These are phyloP conservation scores for Trichoderma erinaceum DNA, from an alignment of 495 filamentous ascomycete species.

Conservation along the genomic window DNA sequence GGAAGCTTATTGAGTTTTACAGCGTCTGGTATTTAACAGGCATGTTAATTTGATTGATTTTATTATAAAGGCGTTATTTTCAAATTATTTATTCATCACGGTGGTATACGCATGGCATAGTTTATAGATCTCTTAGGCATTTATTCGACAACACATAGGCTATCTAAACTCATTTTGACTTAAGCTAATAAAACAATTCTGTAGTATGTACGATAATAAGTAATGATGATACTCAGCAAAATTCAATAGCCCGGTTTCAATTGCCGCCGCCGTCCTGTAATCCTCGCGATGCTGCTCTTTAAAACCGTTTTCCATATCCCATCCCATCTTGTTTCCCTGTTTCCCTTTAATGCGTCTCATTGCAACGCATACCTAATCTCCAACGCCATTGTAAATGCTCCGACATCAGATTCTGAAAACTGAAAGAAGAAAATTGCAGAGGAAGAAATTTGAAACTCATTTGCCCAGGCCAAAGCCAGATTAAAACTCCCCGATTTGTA, in stretches of 20 bases:
- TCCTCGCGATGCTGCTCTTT: neutral
- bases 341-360: neutral
- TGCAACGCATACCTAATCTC: neutral
- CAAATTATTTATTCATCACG: neutral
- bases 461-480: no score
- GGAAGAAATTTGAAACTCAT: neutral
- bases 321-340: neutral
- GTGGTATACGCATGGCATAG: neutral
- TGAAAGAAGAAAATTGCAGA: neutral
- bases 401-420: neutral
- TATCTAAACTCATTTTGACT: neutral
- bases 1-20: slow-evolving; percentile 88
- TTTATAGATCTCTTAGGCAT: neutral
- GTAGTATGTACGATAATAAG: neutral
- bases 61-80: neutral
- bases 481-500: neutral
- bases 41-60: neutral
- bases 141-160: neutral
- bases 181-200: neutral
- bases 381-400: neutral
- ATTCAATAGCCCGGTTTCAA: neutral
- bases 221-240: neutral
- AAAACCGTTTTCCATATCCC: neutral
- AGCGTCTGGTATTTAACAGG: slow-evolving; percentile 43
- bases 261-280: slow-evolving; percentile 1